Conservation (phyloP, 139 green algal species). For the Chlorella ohadii region DNA sequence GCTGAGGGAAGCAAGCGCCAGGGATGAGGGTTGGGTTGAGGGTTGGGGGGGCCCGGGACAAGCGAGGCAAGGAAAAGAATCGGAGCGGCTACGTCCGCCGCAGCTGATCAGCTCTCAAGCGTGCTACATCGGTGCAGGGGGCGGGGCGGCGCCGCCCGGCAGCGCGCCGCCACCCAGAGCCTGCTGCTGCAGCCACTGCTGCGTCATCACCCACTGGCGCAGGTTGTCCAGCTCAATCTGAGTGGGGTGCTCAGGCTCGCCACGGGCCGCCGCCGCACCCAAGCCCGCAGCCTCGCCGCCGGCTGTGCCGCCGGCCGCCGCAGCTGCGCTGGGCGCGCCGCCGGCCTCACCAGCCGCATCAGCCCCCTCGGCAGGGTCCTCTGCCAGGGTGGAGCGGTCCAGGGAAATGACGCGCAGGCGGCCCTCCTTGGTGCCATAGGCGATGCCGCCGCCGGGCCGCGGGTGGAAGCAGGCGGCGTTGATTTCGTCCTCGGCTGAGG, state of each 20-base stretch:
- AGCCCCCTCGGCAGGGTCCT: background rate
- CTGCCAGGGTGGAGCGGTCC: slow-evolving; percentile 33
- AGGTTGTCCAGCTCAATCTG: slow-evolving; percentile 24
- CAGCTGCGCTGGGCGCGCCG: background rate
- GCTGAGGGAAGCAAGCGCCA: no score
- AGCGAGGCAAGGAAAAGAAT: no score
- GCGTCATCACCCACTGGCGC: slow-evolving; percentile 30
- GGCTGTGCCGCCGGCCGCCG: background rate
- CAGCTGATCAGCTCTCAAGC: background rate
- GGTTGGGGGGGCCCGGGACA: no score
- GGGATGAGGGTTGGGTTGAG: no score
- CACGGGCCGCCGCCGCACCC: no score
- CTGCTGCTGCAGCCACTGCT: slow-evolving; percentile 38
- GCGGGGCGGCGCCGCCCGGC: background rate
- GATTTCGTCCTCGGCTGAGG: slow-evolving; percentile 88
- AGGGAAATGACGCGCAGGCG: slow-evolving; percentile 64
- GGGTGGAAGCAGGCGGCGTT: slow-evolving; percentile 92
- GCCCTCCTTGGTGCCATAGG: slow-evolving; percentile 95
- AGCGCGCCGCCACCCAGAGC: background rate
- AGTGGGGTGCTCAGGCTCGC: slow-evolving; percentile 1
- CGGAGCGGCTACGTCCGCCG: background rate
- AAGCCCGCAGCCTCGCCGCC: background rate
- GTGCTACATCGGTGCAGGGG: background rate
- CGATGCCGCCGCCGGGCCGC: slow-evolving; percentile 79
- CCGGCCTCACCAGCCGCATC: background rate